A percentile compares a stretch with the other conserved stretches of the same genome.
Conservation (phyloP, 1,284 basidiomycete species). For the Exsudoporus floridanus region DNA sequence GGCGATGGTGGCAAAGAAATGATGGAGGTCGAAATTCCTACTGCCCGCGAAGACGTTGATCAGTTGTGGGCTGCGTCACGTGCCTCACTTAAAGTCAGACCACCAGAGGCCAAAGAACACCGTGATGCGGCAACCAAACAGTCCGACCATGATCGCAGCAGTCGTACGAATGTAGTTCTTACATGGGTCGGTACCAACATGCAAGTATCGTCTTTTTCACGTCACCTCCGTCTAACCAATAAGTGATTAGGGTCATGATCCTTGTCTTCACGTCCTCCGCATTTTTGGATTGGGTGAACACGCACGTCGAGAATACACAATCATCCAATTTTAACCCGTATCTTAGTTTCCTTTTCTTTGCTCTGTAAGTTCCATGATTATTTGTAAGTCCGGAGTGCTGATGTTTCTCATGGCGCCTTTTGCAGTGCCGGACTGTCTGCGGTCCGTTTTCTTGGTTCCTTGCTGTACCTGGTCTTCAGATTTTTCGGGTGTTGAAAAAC, state of each 20-base stretch:
- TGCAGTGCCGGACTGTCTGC: conserved; percentile 73
- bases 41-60: conserved; percentile 81
- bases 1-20: conserved; percentile 80
- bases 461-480: conserved; percentile 75
- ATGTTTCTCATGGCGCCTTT: conserved; percentile 6
- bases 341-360: conserved; percentile 78
- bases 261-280: conserved; percentile 78
- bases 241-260: conserved; percentile 61
- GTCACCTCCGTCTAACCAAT: conserved; percentile 7
- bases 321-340: conserved; percentile 80
- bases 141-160: conserved; percentile 81
- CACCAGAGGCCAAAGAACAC: conserved; percentile 72
- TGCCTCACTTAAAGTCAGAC: conserved; percentile 62
- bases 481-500: conserved; percentile 53
- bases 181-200: conserved; percentile 86
- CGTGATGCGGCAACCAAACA: conserved; percentile 87
- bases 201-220: conserved; percentile 39
- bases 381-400: background rate
- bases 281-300: conserved; percentile 64
- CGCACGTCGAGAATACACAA: conserved; percentile 47
- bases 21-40: conserved; percentile 82
- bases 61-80: conserved; percentile 78
- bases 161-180: conserved; percentile 81
- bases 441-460: conserved; percentile 76
- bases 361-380: conserved; percentile 55